Percentiles rank a stretch among this genome's conserved stretches.
Evolutionary conservation across 495 filamentous ascomycete genomes (phyloP).

Genomic region (Acidiella bohemica): DNA sequence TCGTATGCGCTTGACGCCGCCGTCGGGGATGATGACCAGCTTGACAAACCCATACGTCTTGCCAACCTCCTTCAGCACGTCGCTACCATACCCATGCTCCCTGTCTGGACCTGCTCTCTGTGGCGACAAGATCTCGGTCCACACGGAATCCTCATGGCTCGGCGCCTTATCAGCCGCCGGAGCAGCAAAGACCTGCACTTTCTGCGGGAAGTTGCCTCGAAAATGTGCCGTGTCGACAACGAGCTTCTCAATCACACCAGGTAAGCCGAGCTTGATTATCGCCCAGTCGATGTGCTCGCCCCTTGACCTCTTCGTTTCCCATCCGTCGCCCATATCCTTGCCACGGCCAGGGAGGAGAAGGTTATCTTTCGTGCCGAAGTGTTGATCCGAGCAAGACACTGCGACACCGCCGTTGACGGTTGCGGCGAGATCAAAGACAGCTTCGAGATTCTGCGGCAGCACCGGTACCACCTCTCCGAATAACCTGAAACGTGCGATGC

Average conservation of each 20-base stretch:
- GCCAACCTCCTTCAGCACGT: constrained; percentile 30
- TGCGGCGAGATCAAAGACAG: constrained; percentile 68
- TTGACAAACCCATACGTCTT: constrained; percentile 65
- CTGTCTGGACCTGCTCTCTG: constrained; percentile 65
- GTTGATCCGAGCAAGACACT: constrained; percentile 65
- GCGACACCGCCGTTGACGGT: constrained; percentile 71
- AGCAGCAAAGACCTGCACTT: constrained; percentile 55
- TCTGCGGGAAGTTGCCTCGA: constrained; percentile 76
- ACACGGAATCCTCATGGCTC: constrained; percentile 46
- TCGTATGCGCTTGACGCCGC: constrained; percentile 76
- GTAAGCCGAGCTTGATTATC: constrained; percentile 60
- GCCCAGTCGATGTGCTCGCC: constrained; percentile 76
- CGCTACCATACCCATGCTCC: constrained; percentile 55
- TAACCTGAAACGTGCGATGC: constrained; percentile 75
- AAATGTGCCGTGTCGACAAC: constrained; percentile 84
- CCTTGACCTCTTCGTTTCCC: constrained; percentile 77
- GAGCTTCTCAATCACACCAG: constrained; percentile 55
- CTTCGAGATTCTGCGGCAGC: constrained; percentile 45
- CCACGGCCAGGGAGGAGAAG: constrained; percentile 74
- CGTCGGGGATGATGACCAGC: constrained; percentile 82
- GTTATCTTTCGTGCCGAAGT: constrained; percentile 75
- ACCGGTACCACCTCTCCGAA: constrained; percentile 68
- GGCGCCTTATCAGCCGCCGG: constrained; percentile 39
- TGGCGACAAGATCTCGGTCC: constrained; percentile 53
- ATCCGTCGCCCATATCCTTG: constrained; percentile 87